phyloP scores from a whole-genome alignment of 176 grass and related monocot species.

The Pharus latifolius region DNA sequence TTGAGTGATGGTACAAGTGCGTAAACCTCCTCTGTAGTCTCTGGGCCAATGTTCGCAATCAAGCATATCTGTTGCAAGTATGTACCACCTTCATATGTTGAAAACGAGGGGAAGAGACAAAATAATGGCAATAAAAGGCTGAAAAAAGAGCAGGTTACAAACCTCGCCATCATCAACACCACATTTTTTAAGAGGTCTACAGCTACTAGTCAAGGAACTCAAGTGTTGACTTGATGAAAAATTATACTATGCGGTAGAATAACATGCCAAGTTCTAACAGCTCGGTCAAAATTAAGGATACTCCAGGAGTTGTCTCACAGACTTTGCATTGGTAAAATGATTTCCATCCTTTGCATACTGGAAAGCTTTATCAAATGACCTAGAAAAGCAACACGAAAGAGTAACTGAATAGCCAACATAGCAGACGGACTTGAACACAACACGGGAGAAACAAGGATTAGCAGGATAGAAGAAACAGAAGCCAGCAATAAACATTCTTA shows the following conservation, averaged over 20 bases:
- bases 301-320: conserved; percentile 63
- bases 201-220: conserved; percentile 49
- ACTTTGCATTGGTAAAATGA: conserved; percentile 40
- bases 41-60: conserved; percentile 78
- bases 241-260: background rate
- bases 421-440: background rate
- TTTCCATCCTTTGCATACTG: conserved; percentile 64
- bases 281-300: conserved; percentile 46
- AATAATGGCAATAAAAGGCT: background rate
- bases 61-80: conserved; percentile 57
- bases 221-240: conserved; percentile 5
- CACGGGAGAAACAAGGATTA: background rate
- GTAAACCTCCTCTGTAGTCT: conserved; percentile 84
- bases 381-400: conserved; percentile 21
- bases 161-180: conserved; percentile 81
- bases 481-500: conserved; percentile 26
- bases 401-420: background rate
- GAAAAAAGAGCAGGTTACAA: conserved; percentile 6
- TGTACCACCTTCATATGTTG: background rate
- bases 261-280: background rate
- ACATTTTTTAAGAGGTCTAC: conserved; percentile 59
- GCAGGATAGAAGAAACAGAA: background rate
- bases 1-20: conserved; percentile 85
- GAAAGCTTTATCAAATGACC: conserved; percentile 84
- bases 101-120: background rate